phyloP scores from a whole-genome alignment of 1,284 basidiomycete species.

The Flammula alnicola region DNA sequence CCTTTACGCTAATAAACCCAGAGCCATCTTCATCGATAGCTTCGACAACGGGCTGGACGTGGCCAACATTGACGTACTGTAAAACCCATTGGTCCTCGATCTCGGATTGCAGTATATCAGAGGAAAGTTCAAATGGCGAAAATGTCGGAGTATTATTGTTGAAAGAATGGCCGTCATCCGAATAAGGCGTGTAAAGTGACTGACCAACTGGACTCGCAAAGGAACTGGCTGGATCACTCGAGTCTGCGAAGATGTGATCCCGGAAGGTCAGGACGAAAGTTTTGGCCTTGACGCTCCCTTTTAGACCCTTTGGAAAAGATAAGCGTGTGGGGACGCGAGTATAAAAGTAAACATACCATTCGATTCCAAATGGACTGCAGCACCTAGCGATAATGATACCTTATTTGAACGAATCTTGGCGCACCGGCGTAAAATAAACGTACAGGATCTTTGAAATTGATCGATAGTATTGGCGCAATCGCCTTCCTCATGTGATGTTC shows the following conservation, averaged over 20 bases:
- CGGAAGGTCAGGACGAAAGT: constrained; percentile 16
- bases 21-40: constrained; percentile 49
- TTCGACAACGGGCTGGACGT: constrained; percentile 44
- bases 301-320: constrained; percentile 35
- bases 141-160: background rate
- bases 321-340: background rate
- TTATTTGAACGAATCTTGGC: background rate
- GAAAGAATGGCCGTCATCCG: background rate
- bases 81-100: constrained; percentile 41
- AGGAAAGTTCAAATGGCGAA: no score
- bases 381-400: constrained; percentile 17
- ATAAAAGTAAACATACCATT: constrained; percentile 22
- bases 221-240: background rate
- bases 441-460: constrained; percentile 38
- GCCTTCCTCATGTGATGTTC: background rate
- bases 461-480: constrained; percentile 6
- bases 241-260: constrained; percentile 13
- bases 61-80: constrained; percentile 39
- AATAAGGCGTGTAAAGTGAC: background rate
- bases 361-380: constrained; percentile 30
- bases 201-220: background rate
- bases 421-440: constrained; percentile 19
- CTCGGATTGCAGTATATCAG: background rate
- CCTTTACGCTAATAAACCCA: constrained; percentile 43
- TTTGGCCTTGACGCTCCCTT: constrained; percentile 18